Percentiles rank a stretch among this genome's conserved stretches.
Conservation (phyloP, 78 protist genomes). For the Neovahlkampfia damariscottae region DNA sequence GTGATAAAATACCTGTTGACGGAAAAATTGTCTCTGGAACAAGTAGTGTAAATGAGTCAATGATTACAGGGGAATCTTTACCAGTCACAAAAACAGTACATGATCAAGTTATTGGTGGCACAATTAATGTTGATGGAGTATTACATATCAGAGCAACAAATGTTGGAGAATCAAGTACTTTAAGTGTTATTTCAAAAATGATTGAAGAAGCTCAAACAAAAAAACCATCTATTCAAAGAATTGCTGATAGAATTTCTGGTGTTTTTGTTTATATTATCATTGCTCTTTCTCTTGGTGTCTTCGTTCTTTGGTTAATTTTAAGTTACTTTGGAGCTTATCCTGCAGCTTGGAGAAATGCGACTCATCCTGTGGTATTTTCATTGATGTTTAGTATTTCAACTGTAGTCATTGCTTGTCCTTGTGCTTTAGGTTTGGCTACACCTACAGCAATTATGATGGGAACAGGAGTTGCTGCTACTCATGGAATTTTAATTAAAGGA, state of each 20-base stretch:
- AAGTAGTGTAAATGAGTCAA: constrained; percentile 65
- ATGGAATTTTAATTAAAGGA: constrained; percentile 68
- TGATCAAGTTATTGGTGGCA: constrained; percentile 76
- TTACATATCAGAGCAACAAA: constrained; percentile 40
- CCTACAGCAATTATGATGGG: constrained; percentile 92
- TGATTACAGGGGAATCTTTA: constrained; percentile 84
- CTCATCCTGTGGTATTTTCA: constrained; percentile 25
- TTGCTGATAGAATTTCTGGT: constrained; percentile 64
- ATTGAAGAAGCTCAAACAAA: constrained; percentile 79
- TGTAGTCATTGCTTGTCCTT: constrained; percentile 78
- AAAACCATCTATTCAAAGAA: constrained; percentile 46
- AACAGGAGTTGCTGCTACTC: constrained; percentile 64
- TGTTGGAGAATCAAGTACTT: constrained; percentile 59
- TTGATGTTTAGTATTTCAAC: constrained; percentile 40
- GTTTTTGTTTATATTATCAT: constrained; percentile 73
- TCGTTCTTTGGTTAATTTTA: constrained; percentile 51
- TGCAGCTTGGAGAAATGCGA: not conserved
- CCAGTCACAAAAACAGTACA: constrained; percentile 58
- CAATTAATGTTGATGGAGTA: constrained; percentile 50
- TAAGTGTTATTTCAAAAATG: constrained; percentile 61
- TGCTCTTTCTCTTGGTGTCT: constrained; percentile 46
- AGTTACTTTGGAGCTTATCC: not conserved
- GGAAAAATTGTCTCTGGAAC: constrained; percentile 44
- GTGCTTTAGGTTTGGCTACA: constrained; percentile 82
- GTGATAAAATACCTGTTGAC: constrained; percentile 49